phyloP scores from a whole-genome alignment of 2,329 filamentous ascomycete species.

The Arthrobotrys entomopaga region DNA sequence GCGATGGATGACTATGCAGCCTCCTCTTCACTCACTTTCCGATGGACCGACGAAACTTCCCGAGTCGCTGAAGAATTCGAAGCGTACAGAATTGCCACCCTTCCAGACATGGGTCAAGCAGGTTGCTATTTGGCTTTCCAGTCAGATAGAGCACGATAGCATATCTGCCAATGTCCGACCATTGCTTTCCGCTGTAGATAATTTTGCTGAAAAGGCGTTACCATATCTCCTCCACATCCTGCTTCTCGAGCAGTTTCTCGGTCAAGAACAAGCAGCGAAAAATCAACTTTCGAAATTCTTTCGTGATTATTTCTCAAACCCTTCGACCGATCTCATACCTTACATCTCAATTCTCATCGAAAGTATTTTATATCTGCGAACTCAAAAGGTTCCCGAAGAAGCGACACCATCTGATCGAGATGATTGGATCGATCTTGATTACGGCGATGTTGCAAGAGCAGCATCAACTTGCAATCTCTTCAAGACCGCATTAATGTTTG shows the following conservation, averaged over 20 bases:
- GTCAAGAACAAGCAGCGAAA: constrained; percentile 70
- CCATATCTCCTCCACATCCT: constrained; percentile 87
- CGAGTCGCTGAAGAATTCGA: constrained; percentile 27
- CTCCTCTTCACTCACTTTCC: constrained; percentile 29
- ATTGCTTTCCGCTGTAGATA: constrained; percentile 50
- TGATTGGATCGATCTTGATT: constrained; percentile 87
- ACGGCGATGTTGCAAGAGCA: constrained; percentile 74
- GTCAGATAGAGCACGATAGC: constrained; percentile 48
- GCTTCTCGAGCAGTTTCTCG: constrained; percentile 74
- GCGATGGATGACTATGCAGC: constrained; percentile 51
- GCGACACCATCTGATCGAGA: constrained; percentile 79
- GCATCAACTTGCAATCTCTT: constrained; percentile 84
- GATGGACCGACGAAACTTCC: constrained; percentile 28
- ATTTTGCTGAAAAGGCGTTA: constrained; percentile 57
- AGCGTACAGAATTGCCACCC: constrained; percentile 25
- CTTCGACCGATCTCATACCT: constrained; percentile 65
- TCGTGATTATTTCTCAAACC: constrained; percentile 71
- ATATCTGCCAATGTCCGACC: constrained; percentile 45
- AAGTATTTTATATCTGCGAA: constrained; percentile 85
- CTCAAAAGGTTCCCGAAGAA: constrained; percentile 79
- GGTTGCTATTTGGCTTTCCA: constrained; percentile 48
- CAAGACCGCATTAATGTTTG: constrained; percentile 84
- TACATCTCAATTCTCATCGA: constrained; percentile 80
- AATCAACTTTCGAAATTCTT: constrained; percentile 72
- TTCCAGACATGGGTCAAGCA: constrained; percentile 48